A percentile compares a stretch with the other conserved stretches of the same genome.
Conservation (phyloP, 2,329 filamentous ascomycete species). For the Dendrostoma leiphaemia region DNA sequence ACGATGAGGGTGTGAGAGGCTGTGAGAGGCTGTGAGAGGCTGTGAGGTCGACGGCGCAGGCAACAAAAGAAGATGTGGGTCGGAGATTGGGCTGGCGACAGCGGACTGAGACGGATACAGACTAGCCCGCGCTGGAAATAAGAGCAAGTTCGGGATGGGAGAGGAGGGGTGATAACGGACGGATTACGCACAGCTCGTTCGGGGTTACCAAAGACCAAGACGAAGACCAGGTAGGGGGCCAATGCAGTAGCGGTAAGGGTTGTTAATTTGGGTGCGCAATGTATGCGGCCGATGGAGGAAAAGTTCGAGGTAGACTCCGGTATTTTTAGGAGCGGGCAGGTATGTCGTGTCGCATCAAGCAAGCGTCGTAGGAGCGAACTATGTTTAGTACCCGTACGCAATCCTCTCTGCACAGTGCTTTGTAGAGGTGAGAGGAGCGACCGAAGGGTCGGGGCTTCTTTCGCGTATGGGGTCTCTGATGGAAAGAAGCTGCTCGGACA, state of each 20-base stretch:
- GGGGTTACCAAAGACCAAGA: neutral
- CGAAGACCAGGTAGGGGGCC: too few relatives aligned
- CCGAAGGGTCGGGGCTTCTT: neutral
- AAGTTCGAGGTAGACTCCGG: neutral
- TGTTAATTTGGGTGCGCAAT: neutral
- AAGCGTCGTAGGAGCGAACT: neutral
- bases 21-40: neutral
- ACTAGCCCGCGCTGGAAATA: neutral
- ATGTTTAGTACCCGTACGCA: too few relatives aligned
- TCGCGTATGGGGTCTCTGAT: too few relatives aligned
- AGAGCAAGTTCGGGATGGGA: neutral
- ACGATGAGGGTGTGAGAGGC: constrained; percentile 10
- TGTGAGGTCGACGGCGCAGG: constrained; percentile 10
- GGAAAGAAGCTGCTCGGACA: too few relatives aligned
- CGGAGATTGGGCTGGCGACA: constrained; percentile 5
- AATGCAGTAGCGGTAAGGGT: too few relatives aligned
- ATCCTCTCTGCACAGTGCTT: too few relatives aligned
- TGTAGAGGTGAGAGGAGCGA: neutral
- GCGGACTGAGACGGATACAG: neutral
- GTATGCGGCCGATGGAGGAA: neutral
- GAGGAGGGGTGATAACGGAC: too few relatives aligned
- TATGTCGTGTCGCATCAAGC: neutral
- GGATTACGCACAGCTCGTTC: neutral
- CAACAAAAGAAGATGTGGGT: constrained; percentile 8
- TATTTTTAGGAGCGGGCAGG: neutral